phyloP scores from a whole-genome alignment of 2,329 filamentous ascomycete species.

The Tolypocladium guangdongense region DNA sequence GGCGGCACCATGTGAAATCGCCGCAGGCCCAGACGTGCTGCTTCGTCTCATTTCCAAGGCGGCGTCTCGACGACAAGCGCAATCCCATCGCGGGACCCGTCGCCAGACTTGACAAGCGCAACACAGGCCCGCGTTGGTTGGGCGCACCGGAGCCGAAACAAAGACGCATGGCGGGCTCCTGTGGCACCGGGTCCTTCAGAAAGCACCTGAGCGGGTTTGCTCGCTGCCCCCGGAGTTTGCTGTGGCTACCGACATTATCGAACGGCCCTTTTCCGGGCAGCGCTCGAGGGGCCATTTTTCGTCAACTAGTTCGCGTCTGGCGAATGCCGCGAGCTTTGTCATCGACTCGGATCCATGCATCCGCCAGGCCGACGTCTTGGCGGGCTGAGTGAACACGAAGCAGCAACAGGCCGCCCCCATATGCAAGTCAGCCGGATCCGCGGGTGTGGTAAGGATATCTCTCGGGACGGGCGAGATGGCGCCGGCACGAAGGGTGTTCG shows the following conservation, averaged over 20 bases:
- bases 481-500: constrained; percentile 6
- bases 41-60: neutral
- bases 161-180: neutral
- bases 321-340: constrained; percentile 5
- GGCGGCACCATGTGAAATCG: neutral
- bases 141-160: neutral
- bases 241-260: neutral
- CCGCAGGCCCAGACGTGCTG: neutral
- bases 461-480: constrained; percentile 1
- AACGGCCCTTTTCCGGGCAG: neutral
- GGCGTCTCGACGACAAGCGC: neutral
- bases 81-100: neutral
- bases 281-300: neutral
- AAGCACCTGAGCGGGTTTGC: constrained; percentile 1
- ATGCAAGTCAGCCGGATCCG: constrained; percentile 1
- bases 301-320: neutral
- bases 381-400: neutral
- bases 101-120: neutral
- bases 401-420: neutral
- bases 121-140: neutral
- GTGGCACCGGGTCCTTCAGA: neutral
- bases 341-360: constrained; percentile 2
- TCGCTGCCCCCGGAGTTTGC: neutral
- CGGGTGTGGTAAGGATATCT: constrained; percentile 1
- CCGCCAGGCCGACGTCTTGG: neutral